Evolutionary conservation across 805 yeast species (phyloP), one percentile per base, ranked within the genome.

Genomic region (Jamesozyma lodderae): DNA sequence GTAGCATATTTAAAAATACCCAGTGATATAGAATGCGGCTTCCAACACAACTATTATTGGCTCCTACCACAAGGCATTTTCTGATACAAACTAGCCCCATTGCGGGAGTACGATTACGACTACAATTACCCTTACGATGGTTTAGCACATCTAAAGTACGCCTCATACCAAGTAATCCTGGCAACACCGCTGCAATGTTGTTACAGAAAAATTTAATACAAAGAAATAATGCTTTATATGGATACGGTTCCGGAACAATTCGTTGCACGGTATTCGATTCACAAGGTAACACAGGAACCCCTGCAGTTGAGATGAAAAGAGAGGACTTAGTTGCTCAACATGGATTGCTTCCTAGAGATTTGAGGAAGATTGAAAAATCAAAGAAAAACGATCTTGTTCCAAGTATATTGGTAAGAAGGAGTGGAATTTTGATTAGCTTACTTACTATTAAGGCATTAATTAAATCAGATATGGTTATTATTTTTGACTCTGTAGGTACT

Each of bases 301-400:
- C 81, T 2, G 79, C 90, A 1, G 71, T 77, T 32, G 82, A 78
- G 51, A 77, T 81, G 57, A 84, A 85, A 44, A 75, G 85, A 52
- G 70, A 81, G 36, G 79, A 77, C 38, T 72, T 90, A 42, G 68
- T 90, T 8, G 68, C 77, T 23, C 76, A 78, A 45, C 84, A 88
- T 56, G 85, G 84, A 10, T 60, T 90, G 19, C 75, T 82, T 41
- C 96, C 97, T 0, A 68, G 98, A 57, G 98, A 90, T 59, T 65
- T 90, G 47, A 67, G 98, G 16, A 90, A 88, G 54, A 79, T 90
- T 37, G 97, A 90, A 35, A 73, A 83, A 41, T 79, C 81, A 1
- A 51, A 51, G 60, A 75, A 46, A 57, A 76, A 50, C 29, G 63
- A 57, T 41, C 80, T 85, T 34, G 90, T 84, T 1, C 96, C 96